phyloP scores from a whole-genome alignment of 305 asterid genomes.

The Rubia tinctorum region DNA sequence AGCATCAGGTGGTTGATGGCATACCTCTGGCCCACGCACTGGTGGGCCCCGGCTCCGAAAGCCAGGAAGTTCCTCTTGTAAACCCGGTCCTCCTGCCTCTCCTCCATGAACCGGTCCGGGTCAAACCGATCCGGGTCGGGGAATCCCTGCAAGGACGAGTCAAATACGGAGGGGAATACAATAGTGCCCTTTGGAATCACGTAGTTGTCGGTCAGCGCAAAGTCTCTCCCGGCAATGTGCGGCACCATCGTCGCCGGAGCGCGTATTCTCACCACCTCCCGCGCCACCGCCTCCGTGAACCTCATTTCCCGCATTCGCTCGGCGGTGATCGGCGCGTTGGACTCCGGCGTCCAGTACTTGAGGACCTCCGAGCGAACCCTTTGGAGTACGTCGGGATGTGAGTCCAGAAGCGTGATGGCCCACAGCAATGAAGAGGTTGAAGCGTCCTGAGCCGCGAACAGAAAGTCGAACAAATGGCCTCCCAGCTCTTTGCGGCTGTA shows the following conservation, averaged over 20 bases:
- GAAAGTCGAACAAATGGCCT: constrained; percentile 10
- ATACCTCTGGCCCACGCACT: constrained; percentile 11
- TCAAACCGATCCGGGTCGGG: constrained; percentile 6
- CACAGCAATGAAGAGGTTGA: constrained; percentile 11
- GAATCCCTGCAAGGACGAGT: constrained; percentile 7
- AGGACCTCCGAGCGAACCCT: constrained; percentile 4
- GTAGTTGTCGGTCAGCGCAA: neutral
- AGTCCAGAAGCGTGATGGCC: constrained; percentile 4
- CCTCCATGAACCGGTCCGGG: constrained; percentile 15
- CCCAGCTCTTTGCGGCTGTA: constrained; percentile 5
- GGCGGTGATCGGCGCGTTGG: neutral
- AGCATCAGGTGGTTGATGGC: constrained; percentile 14
- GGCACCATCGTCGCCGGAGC: constrained; percentile 16
- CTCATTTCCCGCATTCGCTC: constrained; percentile 11
- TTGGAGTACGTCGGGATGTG: neutral
- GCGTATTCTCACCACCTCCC: constrained; percentile 8
- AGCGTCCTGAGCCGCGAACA: constrained; percentile 11
- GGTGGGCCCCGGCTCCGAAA: constrained; percentile 12
- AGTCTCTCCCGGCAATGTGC: constrained; percentile 9
- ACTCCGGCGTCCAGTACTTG: neutral
- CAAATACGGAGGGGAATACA: constrained; percentile 9
- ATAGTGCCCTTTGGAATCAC: constrained; percentile 8
- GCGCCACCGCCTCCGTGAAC: constrained; percentile 12
- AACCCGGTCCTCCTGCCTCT: constrained; percentile 5
- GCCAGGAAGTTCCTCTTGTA: constrained; percentile 11